Base-by-base conservation (phyloP, 2,329 filamentous ascomycete genomes). In the Conoideocrella luteorostrata region DNA sequence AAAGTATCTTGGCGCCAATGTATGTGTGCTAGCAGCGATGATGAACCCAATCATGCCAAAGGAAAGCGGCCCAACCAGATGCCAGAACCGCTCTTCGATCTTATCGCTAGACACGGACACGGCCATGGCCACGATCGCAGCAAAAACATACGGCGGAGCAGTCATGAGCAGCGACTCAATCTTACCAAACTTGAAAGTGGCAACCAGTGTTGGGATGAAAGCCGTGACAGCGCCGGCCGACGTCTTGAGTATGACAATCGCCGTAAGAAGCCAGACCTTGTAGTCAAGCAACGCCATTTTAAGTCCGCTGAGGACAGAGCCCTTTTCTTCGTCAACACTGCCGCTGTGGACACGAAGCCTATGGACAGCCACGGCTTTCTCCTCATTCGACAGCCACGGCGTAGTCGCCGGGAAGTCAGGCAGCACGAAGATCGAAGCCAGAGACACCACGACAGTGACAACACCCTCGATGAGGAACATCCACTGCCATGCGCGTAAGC, bases 31-130 rank as follows among this genome's bases (percentile, higher is more conserved):
- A 2, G 81, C 82, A 6, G 78, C 79, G 38, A 88, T 70, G 52
- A 88, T 82, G 63, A 84, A 88, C 4, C 80, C 77, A 1, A 66
- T 64, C 5, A 87, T 68, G 15, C 77, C 77, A 29, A 86, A 66
- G 45, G 69, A 74, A 7, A 86, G 68, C 0, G 84, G 83, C 1
- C 78, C 44, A 0, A 71, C 70, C 46, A 88, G 74, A 59, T 88
- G 85, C 59, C 77, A 77, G 61, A 80, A 87, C 4, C 84, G 75
- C 61, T 88, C 84, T 20, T 81, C 81, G 0, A 79, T 84, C 34
- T 71, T 74, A 59, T 88, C 84, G 13, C 84, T 82, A 58, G 86
- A 82, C 70, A 77, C 79, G 4, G 83, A 79, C 51, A 86, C 86
- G 30, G 70, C 44, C 51, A 80, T 79, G 2, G 80, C 77, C 0